Evolutionary conservation across 2,329 filamentous ascomycete species (phyloP), one percentile per base, ranked within the genome.

Genomic region (Gnomoniopsis sp.): DNA sequence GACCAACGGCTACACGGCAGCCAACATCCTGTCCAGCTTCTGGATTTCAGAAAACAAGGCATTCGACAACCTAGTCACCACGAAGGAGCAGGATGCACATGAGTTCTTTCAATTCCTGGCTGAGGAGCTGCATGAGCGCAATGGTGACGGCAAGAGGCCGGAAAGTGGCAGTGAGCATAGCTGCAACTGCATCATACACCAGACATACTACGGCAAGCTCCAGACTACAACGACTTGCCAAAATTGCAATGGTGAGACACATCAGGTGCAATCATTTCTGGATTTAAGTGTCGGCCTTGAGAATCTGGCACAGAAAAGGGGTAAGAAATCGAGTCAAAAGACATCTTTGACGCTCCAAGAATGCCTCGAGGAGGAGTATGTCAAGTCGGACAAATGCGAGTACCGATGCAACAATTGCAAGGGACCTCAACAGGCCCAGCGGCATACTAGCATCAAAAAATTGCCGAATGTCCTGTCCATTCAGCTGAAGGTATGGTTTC

Each of bases 81-180:
- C 96, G 67, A 91, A 93, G 68, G 93, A 98, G 74, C 93, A 98
- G 76, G 93, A 98, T 70, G 93, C 93, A 0, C 93, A 98, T 70
- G 93, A 98, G 71, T 98, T 96, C 75, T 96, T 97, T 72, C 92
- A 96, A 70, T 97, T 96, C 69, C 83, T 98, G 36, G 88, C 96
- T 38, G 93, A 97, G 75, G 90, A 95, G 67, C 81, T 99, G 17
- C 93, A 97, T 70, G 86, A 89, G 69, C 84, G 91, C 44, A 95
- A 93, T 66, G 87, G 87, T 15, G 87, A 90, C 64, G 82, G 83
- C 43, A 88, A 86, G 68, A 83, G 78, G 65, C 82, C 83, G 33
- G 84, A 81, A 70, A 82, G 70, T 53, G 82, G 77, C 62, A 84
- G 79, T 63, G 83, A 85, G 68, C 82, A 85, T 67, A 83, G 75